phyloP scores from a whole-genome alignment of 495 filamentous ascomycete species.

The Aspergillus avenaceus region DNA sequence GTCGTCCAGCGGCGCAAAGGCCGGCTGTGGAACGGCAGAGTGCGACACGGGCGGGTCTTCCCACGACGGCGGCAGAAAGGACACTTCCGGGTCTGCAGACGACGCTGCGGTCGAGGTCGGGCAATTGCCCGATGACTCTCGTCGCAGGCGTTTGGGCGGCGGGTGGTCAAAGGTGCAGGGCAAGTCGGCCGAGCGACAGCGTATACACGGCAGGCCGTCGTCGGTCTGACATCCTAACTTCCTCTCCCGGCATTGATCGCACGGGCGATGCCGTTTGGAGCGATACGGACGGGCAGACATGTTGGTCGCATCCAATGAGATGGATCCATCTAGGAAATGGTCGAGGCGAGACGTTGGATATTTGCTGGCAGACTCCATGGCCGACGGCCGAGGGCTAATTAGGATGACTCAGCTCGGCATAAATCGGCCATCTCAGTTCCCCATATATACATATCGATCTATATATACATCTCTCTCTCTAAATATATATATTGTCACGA shows the following conservation, averaged over 20 bases:
- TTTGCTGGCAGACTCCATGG: background rate
- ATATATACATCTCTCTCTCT: background rate
- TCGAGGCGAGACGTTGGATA: background rate
- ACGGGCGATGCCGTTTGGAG: constrained; percentile 35
- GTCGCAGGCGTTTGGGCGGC: constrained; percentile 22
- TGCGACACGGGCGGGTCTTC: background rate
- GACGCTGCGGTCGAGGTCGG: background rate
- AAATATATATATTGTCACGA: too few species aligned
- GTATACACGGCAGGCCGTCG: constrained; percentile 22
- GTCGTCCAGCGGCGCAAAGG: constrained; percentile 14
- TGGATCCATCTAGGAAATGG: background rate
- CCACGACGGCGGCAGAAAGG: background rate
- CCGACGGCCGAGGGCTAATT: background rate
- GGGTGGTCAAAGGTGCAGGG: constrained; percentile 29
- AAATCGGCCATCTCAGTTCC: background rate
- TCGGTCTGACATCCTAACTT: constrained; percentile 34
- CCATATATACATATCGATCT: constrained; percentile 1
- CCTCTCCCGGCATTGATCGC: constrained; percentile 33
- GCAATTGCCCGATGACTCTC: background rate
- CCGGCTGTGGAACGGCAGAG: constrained; percentile 1
- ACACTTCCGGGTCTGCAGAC: background rate
- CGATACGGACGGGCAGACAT: constrained; percentile 30
- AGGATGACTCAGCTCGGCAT: background rate
- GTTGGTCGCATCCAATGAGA: background rate
- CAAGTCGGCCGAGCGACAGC: constrained; percentile 23